Evolutionary conservation across 257 asterid species (phyloP), one percentile per base, ranked within the genome.

Genomic region (Solanum corneliomulleri): DNA sequence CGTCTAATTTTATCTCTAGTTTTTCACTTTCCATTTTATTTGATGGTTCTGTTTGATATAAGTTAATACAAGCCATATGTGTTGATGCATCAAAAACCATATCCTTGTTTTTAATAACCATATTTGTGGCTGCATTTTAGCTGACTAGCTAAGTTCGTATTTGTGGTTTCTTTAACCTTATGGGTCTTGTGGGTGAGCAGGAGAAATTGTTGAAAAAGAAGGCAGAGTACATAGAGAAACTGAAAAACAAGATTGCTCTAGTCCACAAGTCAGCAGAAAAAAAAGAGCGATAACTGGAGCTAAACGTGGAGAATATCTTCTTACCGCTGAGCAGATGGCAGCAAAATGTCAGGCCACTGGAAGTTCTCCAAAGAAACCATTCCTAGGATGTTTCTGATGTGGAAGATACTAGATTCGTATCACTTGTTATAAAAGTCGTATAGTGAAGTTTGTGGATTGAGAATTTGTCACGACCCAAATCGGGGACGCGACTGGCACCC

Each of bases 301-400:
- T 39, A 92, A 90, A 90, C 93, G 95, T 8, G 98, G 98, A 10
- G 98, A 95, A 92, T 98, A 94, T 77, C 89, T 95, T 86, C 96
- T 96, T 76, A 95, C 91, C 86, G 99, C 98, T 37, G 98, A 95
- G 93, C 98, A 96, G 91, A 69, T 16, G 18, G 97, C 98, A 2
- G 99, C 98, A 35, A 96, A 94, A 87, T 92, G 90, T 31, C 92
- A 94, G 1, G 98, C 99, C 87, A 95, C 98, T 1, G 98, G 98
- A 41, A 93, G 96, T 76, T 91, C 90, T 75, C 99, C 99, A 8
- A 95, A 93, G 94, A 96, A 94, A 76, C 86, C 95, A 4, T 94
- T 94, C 9, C 64, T 47, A 27, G 98, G 98, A 76, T 89, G 93
- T 58, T 96, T 96, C 78, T 94, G 93, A 96, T 87, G 86, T 86